Base-by-base conservation (phyloP, 306 rosid species). In the Corylus heterophylla region DNA sequence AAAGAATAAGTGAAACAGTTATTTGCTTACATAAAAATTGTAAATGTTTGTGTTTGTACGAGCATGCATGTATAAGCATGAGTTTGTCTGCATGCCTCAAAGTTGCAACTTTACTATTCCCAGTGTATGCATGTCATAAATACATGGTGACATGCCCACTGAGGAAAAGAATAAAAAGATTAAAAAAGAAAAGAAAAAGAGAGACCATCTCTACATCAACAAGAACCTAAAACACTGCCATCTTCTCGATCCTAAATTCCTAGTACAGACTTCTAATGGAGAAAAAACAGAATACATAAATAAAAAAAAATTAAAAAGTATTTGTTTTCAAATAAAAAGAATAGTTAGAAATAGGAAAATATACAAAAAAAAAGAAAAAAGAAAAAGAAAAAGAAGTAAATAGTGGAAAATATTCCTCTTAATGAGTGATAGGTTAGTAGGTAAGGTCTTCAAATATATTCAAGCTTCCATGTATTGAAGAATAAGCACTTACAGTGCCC, bases 401-500 rank as follows among this genome's bases (percentile, higher is more conserved):
- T 64, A 64, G 2, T 35, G 20, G 47, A 31, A 64, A 14, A 64
- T 59, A 25, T 14, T 29, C 70, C 44, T 62, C 16, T 14, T 64
- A 37, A 2, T 37, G 44, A 10, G 9, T 62, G 69, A 62, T 37
- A 37, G 20, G 51, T 18, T 17, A 4, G 27, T 10, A 67, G 49
- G 72, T 11, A 67, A 67, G 44, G 27, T 67, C 54, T 69, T 62
- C 54, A 76, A 51, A 82, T 71, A 64, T 14, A 75, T 74, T 49
- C 58, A 47, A 74, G 59, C 69, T 48, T 76, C 22, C 55, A 25
- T 35, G 44, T 54, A 68, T 67, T 42, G 14, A 78, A 83, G 20
- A 61, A 69, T 50, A 71, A 76, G 39, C 81, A 86, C 98, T 89
- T 88, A 95, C 98, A 74, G 93, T 91, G 78, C 99, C 99, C 83